Evolutionary conservation across 768 basidiomycete genomes (phyloP), one percentile per base, ranked within the genome.

Genomic region (Gymnopilus junonius): DNA sequence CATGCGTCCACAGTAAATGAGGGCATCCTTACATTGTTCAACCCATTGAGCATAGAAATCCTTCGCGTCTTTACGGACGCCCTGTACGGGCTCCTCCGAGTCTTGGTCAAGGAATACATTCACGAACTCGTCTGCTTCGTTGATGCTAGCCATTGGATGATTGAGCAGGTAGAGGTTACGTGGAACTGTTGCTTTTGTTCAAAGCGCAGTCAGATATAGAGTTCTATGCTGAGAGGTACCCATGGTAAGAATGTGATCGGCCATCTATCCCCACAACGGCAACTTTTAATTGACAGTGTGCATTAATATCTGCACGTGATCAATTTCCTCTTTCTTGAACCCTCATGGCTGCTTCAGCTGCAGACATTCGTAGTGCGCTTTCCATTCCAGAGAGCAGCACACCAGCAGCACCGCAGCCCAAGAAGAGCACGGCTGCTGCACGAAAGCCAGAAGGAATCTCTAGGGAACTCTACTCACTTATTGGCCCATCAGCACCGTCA

Each of bases 361-460:
- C 88, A 65, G 95, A 97, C 72, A 84, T 97, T 65, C 90, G 95
- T 27, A 92, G 92, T 67, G 90, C 92, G 39, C 87, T 97, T 46
- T 87, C 90, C 12, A 76, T 95, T 14, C 83, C 85, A 55, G 79
- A 80, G 21, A 61, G 74, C 2, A 76, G 80, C 4, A 70, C 80
- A 31, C 73, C 79, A 8, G 70, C 81, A 8, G 79, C 84, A 2
- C 76, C 83, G n/a, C 83, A 81, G 39, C 72, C 74, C 1, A 85
- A 83, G 68, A 90, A 85, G 67, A 62, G 76, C 3, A 35, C 73
- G 23, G 58, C 78, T n/a, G 17, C 77, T 2, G 70, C 79, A 17
- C 84, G 85, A 70, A 94, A 92, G 75, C 93, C 93, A 3, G 93
- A 95, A 20, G 96, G 97, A 20, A 95, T 98, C 63, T 91, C 95